These are phyloP conservation scores for Macaranga tanarius DNA, from an alignment of 441 rosid species.

Conservation along the genomic window DNA sequence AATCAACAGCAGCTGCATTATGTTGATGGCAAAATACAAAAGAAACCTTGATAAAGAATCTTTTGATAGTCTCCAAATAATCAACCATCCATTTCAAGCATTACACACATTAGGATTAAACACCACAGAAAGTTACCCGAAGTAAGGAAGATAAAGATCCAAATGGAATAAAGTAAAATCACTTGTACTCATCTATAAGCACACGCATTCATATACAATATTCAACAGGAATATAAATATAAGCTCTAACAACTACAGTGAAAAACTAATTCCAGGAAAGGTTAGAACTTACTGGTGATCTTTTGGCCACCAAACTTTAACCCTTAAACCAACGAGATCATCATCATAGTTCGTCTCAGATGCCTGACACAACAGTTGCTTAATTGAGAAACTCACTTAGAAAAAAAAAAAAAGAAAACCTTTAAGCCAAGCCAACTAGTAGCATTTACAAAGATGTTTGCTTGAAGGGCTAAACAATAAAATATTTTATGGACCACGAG, in stretches of 20 bases:
- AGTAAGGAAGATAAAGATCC: neutral
- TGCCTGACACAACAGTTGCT: constrained; percentile 45
- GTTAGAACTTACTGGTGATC: constrained; percentile 59
- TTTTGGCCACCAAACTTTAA: constrained; percentile 96
- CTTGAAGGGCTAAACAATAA: neutral
- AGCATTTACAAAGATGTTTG: neutral
- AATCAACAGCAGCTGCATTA: neutral
- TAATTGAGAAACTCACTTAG: constrained; percentile 19
- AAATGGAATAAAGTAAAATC: neutral
- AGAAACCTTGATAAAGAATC: neutral
- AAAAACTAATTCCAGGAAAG: constrained; percentile 14
- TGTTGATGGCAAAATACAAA: neutral
- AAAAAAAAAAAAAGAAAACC: neutral
- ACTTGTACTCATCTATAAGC: neutral
- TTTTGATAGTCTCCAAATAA: neutral
- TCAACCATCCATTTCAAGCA: neutral
- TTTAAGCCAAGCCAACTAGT: neutral
- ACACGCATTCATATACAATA: neutral
- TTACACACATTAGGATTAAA: neutral
- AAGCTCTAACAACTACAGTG: neutral
- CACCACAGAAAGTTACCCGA: neutral
- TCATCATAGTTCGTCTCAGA: constrained; percentile 46
- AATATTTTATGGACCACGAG: neutral
- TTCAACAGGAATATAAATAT: neutral
- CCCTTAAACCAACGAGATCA: constrained; percentile 63